Percentiles rank a stretch among this genome's conserved stretches.
phyloP scores from a whole-genome alignment of 2,329 filamentous ascomycete genomes.

The Mycosphaerelloides madeirae region DNA sequence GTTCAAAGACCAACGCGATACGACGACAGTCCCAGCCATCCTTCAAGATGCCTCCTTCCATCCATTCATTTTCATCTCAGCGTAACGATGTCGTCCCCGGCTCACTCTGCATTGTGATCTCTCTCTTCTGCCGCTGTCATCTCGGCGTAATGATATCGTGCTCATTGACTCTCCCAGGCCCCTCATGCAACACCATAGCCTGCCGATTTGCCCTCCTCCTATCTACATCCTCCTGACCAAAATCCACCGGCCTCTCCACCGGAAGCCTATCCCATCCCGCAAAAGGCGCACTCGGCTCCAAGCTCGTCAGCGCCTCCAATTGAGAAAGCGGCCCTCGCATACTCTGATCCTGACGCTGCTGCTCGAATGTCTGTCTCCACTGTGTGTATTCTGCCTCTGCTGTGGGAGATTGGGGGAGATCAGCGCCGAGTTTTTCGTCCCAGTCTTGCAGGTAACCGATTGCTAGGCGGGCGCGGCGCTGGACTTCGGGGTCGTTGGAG shows the following conservation, averaged over 20 bases:
- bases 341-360: slow-evolving; percentile 4
- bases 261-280: slow-evolving; percentile 7
- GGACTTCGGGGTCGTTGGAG: slow-evolving; percentile 10
- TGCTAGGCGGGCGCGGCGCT: slow-evolving; percentile 15
- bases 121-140: too few species aligned
- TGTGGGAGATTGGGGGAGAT: not conserved
- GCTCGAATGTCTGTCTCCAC: not conserved
- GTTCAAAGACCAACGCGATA: too few species aligned
- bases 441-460: slow-evolving; percentile 20
- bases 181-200: slow-evolving; percentile 79
- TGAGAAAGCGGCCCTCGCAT: slow-evolving; percentile 9
- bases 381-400: slow-evolving; percentile 3
- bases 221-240: slow-evolving; percentile 44
- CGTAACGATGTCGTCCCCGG: too few species aligned
- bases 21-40: too few species aligned
- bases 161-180: slow-evolving; percentile 40
- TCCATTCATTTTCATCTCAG: too few species aligned
- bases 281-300: slow-evolving; percentile 9
- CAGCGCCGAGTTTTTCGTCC: slow-evolving; percentile 21
- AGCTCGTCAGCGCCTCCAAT: slow-evolving; percentile 7
- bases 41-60: too few species aligned
- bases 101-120: too few species aligned
- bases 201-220: slow-evolving; percentile 73
- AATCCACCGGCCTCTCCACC: not conserved
- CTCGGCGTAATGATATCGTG: not conserved